Conservation (phyloP, 164 flowering plant genomes). For the Chimonanthus praecox region DNA sequence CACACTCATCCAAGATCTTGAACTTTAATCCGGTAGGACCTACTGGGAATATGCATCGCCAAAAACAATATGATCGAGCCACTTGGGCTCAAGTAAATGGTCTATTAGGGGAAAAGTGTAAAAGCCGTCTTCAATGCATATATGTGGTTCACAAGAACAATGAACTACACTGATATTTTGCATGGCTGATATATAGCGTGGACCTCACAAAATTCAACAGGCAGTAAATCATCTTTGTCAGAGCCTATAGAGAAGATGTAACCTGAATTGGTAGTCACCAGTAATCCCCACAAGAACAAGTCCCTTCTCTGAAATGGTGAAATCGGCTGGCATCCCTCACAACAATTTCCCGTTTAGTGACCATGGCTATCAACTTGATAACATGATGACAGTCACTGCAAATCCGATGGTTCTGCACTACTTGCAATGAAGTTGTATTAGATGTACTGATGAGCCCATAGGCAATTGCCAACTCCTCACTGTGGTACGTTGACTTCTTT, state of each 20-base stretch:
- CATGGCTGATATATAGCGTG: neutral
- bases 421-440: slow-evolving; percentile 45
- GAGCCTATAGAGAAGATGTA: neutral
- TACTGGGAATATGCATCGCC: too few species aligned
- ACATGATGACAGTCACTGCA: slow-evolving; percentile 67
- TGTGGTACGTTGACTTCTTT: slow-evolving; percentile 37
- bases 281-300: slow-evolving; percentile 70
- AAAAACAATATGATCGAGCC: too few species aligned
- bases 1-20: too few species aligned
- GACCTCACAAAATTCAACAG: neutral
- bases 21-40: too few species aligned
- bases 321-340: slow-evolving; percentile 73
- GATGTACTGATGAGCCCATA: slow-evolving; percentile 60
- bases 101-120: too few species aligned
- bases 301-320: slow-evolving; percentile 62
- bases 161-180: neutral
- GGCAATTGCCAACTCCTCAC: slow-evolving; percentile 74
- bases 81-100: too few species aligned
- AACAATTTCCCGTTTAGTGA: slow-evolving; percentile 48
- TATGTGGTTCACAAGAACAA: neutral
- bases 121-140: neutral
- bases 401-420: slow-evolving; percentile 71
- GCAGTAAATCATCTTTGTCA: neutral
- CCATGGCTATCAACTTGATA: slow-evolving; percentile 53
- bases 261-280: slow-evolving; percentile 42